Percentiles rank a stretch among this genome's conserved stretches.
These are phyloP conservation scores for Fusarium anthophilum DNA, from an alignment of 2,329 filamentous ascomycete genomes.

Conservation along the genomic window DNA sequence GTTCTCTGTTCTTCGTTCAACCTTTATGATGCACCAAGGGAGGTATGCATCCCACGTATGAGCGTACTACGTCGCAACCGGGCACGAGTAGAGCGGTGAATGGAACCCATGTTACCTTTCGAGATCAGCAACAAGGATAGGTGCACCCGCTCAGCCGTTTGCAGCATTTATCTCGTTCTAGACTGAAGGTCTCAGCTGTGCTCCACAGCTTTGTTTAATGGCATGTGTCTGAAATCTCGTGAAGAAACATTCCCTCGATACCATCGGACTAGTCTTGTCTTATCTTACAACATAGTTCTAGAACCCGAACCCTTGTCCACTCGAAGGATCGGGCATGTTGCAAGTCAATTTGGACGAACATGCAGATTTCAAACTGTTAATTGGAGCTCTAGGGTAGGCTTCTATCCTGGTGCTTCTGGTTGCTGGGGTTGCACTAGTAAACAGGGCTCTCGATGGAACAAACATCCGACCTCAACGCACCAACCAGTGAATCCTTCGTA, in stretches of 20 bases:
- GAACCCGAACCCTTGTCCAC: neutral
- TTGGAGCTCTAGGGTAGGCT: neutral
- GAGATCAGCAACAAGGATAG: slow-evolving; percentile 17
- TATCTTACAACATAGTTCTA: neutral
- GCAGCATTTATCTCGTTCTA: neutral
- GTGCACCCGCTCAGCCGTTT: neutral
- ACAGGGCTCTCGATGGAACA: slow-evolving; percentile 3
- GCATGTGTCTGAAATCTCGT: neutral
- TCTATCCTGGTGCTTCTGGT: neutral
- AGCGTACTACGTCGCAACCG: neutral
- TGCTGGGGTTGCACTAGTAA: slow-evolving; percentile 26
- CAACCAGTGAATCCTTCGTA: slow-evolving; percentile 11
- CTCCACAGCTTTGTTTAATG: neutral
- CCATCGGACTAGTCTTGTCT: neutral
- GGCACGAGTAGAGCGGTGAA: neutral
- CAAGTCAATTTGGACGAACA: neutral
- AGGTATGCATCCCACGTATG: neutral
- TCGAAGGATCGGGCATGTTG: neutral
- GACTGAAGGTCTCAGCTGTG: neutral
- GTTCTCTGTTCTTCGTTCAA: neutral
- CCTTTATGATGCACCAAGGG: neutral
- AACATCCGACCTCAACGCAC: neutral
- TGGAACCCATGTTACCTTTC: neutral
- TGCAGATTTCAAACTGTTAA: neutral
- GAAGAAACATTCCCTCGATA: neutral